Base-by-base conservation (phyloP, 208 protist genomes). In the Trypanosoma rangeli region DNA sequence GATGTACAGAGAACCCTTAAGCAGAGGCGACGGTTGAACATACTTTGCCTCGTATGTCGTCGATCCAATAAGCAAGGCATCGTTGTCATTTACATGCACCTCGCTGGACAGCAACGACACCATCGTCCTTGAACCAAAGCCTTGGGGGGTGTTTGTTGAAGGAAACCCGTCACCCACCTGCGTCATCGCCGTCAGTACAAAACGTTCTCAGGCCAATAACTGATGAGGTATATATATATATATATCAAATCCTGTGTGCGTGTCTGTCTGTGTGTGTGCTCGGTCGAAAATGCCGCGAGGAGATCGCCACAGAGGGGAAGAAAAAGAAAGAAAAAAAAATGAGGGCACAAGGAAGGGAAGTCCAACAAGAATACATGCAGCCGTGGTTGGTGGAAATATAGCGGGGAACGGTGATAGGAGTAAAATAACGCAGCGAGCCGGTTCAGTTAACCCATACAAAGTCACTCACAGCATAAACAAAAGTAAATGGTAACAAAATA, bases 41-140 rank as follows among this genome's bases (percentile, higher is more conserved):
- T 79, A 85, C 61, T 91, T 90, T 20, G 83, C 78, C 33, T 85
- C 74, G 63, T 91, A 94, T 39, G 83, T 91, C 16, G 86, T 92
- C 39, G 83, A 84, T 37, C 79, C 84, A 31, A 84, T 76, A 0
- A 82, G 78, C 39, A 87, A 62, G 1, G 78, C 68, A 72, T 89
- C 82, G 50, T 70, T 85, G 48, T 64, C 78, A 5, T 56, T 80
- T 52, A 80, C 72, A 71, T 80, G 74, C 2, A 82, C 24, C 10
- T 85, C 79, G 5, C 55, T 60, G 3, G 80, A 70, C 0, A 90
- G 65, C 28, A 90, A 53, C n/a, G 62, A 77, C 42, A 90, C 68
- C 29, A 31, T 35, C 39, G 54, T 33, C 39, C 22, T 56, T 22
- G 48, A 46, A 13, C n/a, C 20, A 37, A 18, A 12, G 42, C 5